Conservation (phyloP, 129 eudicot genomes). For the Arctium minus region DNA sequence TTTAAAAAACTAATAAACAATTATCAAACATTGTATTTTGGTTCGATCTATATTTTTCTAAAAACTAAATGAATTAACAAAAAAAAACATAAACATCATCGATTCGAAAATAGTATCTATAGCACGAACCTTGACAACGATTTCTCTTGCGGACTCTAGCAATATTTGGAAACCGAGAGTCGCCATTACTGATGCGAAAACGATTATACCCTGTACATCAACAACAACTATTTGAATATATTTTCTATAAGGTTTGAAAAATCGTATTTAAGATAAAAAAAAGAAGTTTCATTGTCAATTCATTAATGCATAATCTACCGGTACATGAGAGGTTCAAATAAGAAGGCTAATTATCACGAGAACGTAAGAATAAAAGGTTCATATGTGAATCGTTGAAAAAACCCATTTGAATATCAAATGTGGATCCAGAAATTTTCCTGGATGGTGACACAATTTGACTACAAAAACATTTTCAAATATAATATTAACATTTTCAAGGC, state of each 20-base stretch:
- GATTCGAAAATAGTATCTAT: not conserved
- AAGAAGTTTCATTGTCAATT: not conserved
- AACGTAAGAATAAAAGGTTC: no score
- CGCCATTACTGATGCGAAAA: constrained; percentile 96
- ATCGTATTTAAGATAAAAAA: not conserved
- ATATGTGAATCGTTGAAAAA: no score
- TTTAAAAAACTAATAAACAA: not conserved
- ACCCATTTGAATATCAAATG: no score
- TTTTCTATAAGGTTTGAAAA: not conserved
- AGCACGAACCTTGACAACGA: constrained; percentile 45
- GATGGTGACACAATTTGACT: no score
- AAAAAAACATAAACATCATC: not conserved
- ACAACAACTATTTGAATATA: not conserved
- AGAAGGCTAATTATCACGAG: no score
- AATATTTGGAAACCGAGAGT: constrained; percentile 86
- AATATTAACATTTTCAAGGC: no score
- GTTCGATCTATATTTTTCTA: not conserved
- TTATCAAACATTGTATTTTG: not conserved
- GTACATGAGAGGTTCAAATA: no score
- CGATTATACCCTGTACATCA: constrained; percentile 64
- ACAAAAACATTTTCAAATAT: no score
- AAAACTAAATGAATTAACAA: not conserved
- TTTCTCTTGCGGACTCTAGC: constrained; percentile 67
- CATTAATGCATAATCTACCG: no score
- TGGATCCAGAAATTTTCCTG: no score